A percentile compares a stretch with the other conserved stretches of the same genome.
Evolutionary conservation across 1,284 basidiomycete species (phyloP).

Genomic region (Malassezia sympodialis): DNA sequence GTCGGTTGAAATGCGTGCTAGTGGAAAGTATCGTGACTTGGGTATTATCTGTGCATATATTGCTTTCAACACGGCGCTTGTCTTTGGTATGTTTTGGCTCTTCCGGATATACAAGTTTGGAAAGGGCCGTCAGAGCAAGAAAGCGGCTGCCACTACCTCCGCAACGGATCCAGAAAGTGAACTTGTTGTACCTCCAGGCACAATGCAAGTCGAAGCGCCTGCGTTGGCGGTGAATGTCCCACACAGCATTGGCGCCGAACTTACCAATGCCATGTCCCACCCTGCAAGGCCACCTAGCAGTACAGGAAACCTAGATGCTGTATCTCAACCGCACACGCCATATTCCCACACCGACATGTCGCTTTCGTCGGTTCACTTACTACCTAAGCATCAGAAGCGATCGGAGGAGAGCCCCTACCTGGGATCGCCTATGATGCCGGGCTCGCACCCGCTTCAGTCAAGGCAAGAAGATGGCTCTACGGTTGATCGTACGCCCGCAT

Average conservation of each 20-base stretch:
- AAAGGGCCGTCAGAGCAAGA: slow-evolving; percentile 17
- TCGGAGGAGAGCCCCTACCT: neutral
- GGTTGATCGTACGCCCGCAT: neutral
- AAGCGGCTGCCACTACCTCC: neutral
- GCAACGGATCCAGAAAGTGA: neutral
- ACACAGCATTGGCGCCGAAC: slow-evolving; percentile 4
- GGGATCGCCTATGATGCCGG: neutral
- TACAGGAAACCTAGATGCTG: neutral
- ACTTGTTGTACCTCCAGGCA: neutral
- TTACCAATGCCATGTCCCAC: neutral
- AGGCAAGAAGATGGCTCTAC: neutral
- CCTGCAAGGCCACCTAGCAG: neutral
- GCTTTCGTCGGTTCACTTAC: neutral
- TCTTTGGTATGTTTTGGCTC: slow-evolving; percentile 32
- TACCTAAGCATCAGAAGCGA: neutral
- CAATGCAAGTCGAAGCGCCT: slow-evolving; percentile 13
- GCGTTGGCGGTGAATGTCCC: slow-evolving; percentile 12
- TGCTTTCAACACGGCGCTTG: slow-evolving; percentile 53
- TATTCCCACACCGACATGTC: slow-evolving; percentile 1
- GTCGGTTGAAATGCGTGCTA: slow-evolving; percentile 18
- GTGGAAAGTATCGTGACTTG: slow-evolving; percentile 27
- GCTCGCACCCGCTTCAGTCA: neutral
- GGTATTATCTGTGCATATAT: slow-evolving; percentile 58
- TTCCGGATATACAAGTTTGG: slow-evolving; percentile 27
- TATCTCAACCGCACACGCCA: neutral